Base-by-base conservation (phyloP, 441 rosid genomes). In the Erysimum cheiri region DNA sequence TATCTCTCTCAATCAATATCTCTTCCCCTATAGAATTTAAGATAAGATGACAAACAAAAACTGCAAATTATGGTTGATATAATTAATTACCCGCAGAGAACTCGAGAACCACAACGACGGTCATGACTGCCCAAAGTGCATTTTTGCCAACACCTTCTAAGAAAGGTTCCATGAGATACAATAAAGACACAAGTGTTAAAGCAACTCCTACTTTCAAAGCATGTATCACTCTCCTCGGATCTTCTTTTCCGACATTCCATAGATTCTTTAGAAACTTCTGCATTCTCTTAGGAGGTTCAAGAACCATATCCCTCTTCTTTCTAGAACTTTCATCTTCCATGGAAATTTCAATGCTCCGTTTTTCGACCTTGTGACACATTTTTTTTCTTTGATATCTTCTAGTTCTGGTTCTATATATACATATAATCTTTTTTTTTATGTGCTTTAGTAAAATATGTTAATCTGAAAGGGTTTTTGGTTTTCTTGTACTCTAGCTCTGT, bases 51-150 rank as follows among this genome's bases (percentile, higher is more conserved):
- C 5, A 39, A 40, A 4, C 6, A 41, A 31, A 37, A 11, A 48
- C 6, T 29, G 35, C 39, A 35, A 58, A 49, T 9, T 3, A 39
- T 5, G 0, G 59, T 8, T 69, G 32, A 49, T 37, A 67, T 29
- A 15, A 28, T 64, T 29, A 15, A 32, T 40, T 32, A 88, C 98
- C 97, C 31, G 85, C 92, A 11, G 96, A 89, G 83, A 89, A 93
- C 77, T 91, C 96, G 8, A 91, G 84, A 44, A 91, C 97, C 36
- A 93, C 97, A n/a, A 93, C 96, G 31, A 93, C 96, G 31, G 98
- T 91, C 93, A 91, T 91, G 71, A 91, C 95, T 11, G 96, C 95
- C 95, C 98, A 91, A 14, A 93, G 84, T 8, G 95, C 89, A 76
- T 60, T 85, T 15, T 79, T 62, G 0, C 94, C 97, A 11, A 89